phyloP scores from a whole-genome alignment of 2,329 filamentous ascomycete genomes.

The Elsinoe necatrix region DNA sequence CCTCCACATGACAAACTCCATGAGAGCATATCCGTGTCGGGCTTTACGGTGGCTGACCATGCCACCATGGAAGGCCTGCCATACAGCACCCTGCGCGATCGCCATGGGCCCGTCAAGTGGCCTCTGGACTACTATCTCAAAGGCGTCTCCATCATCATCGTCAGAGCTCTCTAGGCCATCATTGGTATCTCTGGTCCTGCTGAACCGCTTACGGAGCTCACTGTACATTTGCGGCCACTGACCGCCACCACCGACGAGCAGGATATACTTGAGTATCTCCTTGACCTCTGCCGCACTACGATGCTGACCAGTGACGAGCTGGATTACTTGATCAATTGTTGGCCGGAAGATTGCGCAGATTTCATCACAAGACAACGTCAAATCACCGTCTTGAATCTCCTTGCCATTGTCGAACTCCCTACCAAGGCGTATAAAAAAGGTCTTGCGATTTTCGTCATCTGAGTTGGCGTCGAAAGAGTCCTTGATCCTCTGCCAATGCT shows the following conservation, averaged over 20 bases:
- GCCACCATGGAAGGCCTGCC: conserved; percentile 64
- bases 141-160: background rate
- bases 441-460: conserved; percentile 55
- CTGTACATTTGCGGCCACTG: conserved; percentile 64
- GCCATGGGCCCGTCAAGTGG: conserved; percentile 66
- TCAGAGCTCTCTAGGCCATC: background rate
- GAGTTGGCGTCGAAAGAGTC: conserved; percentile 62
- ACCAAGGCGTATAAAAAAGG: conserved; percentile 71
- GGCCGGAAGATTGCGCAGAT: conserved; percentile 55
- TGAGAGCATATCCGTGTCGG: conserved; percentile 11
- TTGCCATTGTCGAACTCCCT: conserved; percentile 64
- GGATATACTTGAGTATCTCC: conserved; percentile 52
- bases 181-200: conserved; percentile 19
- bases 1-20: background rate
- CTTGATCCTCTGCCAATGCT: conserved; percentile 79
- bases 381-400: conserved; percentile 65
- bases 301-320: conserved; percentile 38
- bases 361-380: conserved; percentile 63
- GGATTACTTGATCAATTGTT: conserved; percentile 50
- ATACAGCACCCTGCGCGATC: conserved; percentile 66
- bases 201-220: conserved; percentile 61
- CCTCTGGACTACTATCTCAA: conserved; percentile 62
- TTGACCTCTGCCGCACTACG: conserved; percentile 32
- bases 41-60: conserved; percentile 9
- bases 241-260: conserved; percentile 73